Base-by-base conservation (phyloP, 768 basidiomycete species). In the Coprinopsis cinerea region DNA sequence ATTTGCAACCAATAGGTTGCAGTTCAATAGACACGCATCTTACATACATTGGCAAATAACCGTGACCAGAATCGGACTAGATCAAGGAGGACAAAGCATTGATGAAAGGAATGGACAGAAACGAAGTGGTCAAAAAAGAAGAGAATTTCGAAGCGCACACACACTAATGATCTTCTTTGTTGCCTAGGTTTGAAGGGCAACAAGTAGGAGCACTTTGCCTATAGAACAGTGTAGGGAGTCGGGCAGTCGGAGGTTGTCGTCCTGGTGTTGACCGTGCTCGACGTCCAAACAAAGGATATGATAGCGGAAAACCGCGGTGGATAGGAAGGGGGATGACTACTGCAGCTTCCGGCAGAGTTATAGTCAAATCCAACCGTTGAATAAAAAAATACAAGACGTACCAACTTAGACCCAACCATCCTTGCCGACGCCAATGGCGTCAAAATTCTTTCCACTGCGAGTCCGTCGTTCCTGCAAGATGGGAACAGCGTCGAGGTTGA, bases 381-480 rank as follows among this genome's bases (percentile, higher is more conserved):
- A 65, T 56, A 50, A 49, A 44, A 54, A 56, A 54, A 57, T 61
- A 62, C 61, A 44, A 45, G 47, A 70, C 79, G 63, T 67, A 79
- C n/a, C 77, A 50, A 47, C 56, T 72, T 76, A 86, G 48, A 88
- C 80, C 87, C 87, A 90, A 35, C 77, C 76, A 32, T 87, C 82
- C 61, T 84, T 82, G 49, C 85, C 85, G n/a, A 83, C 74, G 17
- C 84, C 79, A 59, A 87, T 85, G 37, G 82, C 88, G 59, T 89
- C 88, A 54, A 91, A 91, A 65, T 79, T 85, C 69, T 88, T 90
- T 44, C 88, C 88, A 56, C 88, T 90, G 51, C 88, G 72, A n/a
- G 86, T 86, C 53, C 83, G 77, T 52, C 88, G 70, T 67, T 90
- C 88, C 53, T 78, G 79, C 9, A 90, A 73, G 5, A 85, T 67